Evolutionary conservation across 2,329 filamentous ascomycete species (phyloP), one percentile per base, ranked within the genome.

Genomic region (Colletotrichum viniferum): DNA sequence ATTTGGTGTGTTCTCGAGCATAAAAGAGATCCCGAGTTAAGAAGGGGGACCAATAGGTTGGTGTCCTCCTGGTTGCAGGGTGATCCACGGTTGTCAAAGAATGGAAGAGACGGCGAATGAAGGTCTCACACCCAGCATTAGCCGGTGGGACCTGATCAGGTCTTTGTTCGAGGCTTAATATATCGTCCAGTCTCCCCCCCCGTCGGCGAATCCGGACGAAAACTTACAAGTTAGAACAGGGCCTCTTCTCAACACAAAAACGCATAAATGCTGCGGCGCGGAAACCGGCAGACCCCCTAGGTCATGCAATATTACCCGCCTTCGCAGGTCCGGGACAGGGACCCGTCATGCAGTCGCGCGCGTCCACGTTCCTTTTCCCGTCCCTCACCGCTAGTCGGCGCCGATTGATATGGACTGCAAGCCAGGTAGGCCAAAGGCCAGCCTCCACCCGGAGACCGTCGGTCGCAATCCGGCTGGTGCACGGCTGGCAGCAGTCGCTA

Each of bases 361-460:
- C 30, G 12, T 73, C 69, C 26, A 56, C 61, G 18, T 55, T 56
- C 32, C 71, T 72, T 75, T 74, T 66, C 38, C 38, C 63, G 32
- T 67, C 43, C 43, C 73, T 72, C 73, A 75, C 73, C 73, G 73
- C 73, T 67, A 75, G 30, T 75, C 73, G 62, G 69, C 26, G 68
- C 72, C 36, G 38, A 61, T 60, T 55, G 56, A 63, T 55, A 61
- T 65, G 60, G 32, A 74, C 32, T 56, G 32, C 52, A 58, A 48
- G 52, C 52, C 65, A 60, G 58, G 58, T 34, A 56, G n/a, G 48
- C n/a, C n/a, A 52, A 52, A 52, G 43, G 43, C n/a, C 43, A 52
- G 24, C 36, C 67, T 74, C 72, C 68, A 66, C 61, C 18, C 72
- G 72, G 72, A 74, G 43, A 38, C 65, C 52, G 21, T 65, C 28